Evolutionary conservation across 2,329 filamentous ascomycete genomes (phyloP), one percentile per base, ranked within the genome.

Genomic region (Xylaria sp.): DNA sequence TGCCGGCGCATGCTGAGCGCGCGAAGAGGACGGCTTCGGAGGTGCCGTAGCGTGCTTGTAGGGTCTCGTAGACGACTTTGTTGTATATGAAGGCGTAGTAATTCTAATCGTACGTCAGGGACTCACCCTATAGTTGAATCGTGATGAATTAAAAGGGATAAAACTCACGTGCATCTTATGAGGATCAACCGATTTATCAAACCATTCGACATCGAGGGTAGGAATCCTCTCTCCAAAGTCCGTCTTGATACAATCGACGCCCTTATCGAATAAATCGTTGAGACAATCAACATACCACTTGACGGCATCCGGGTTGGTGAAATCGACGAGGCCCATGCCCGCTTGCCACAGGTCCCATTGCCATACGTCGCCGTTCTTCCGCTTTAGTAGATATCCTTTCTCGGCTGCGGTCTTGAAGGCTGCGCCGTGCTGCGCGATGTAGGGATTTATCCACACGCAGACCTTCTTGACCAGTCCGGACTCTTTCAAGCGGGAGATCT

Each of bases 311-410:
- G 90, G 91, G 79, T 93, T 93, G 7, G 91, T 93, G 76, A 93
- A 91, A 76, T 93, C 91, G 15, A 93, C 84, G 1, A 93, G 82
- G 3, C 87, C 91, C 91, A 93, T 93, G 44, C 91, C 91, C 1
- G 90, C 90, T 77, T 93, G 91, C 91, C 91, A 93, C 51, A 91
- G 80, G 74, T 93, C 91, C 89, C 90, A 92, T 79, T 93, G 91
- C 88, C 89, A 93, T 25, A 93, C 81, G 70, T 91, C 89, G 13
- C 90, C 90, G 74, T 92, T 88, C 72, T 86, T 88, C 34, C 90
- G 87, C 82, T 90, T 91, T 67, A 93, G 84, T 20, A 93, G 84
- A 74, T 92, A 93, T 0, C 90, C 90, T 63, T 88, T 90, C 65
- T 88, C 85, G 50, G 86, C 87, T 50, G 90, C 91, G 70, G 89